phyloP scores from a whole-genome alignment of 2,329 filamentous ascomycete genomes.

The Cadophora sp. region DNA sequence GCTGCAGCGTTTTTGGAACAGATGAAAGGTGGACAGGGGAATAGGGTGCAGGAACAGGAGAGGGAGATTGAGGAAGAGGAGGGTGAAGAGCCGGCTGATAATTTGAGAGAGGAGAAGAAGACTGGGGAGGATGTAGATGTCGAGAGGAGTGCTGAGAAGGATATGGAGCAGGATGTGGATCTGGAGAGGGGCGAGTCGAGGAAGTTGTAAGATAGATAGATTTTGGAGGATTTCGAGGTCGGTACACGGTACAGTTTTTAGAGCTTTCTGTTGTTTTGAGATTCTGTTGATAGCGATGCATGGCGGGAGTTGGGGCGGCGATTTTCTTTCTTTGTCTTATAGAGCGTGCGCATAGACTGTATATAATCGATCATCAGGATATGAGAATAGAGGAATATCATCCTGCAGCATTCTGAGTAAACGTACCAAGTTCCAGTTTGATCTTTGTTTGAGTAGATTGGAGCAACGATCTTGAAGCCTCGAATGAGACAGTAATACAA shows the following conservation, averaged over 20 bases:
- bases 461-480: no score
- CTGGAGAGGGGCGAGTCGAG: background rate
- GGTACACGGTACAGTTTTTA: no score
- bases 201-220: background rate
- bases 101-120: conserved; percentile 4
- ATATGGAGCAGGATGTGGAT: background rate
- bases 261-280: background rate
- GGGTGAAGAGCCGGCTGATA: background rate
- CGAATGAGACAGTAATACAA: no score
- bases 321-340: background rate
- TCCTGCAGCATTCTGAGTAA: no score
- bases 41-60: background rate
- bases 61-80: conserved; percentile 10
- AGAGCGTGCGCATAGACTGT: background rate
- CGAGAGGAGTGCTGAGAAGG: background rate
- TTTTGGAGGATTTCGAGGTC: no score
- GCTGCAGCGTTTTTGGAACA: conserved; percentile 51
- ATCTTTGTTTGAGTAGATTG: no score
- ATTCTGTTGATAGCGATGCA: conserved; percentile 4
- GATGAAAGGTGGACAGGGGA: conserved; percentile 15
- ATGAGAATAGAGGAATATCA: no score
- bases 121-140: background rate
- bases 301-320: background rate
- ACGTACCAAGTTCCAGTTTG: no score
- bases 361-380: background rate